phyloP scores from a whole-genome alignment of 345 rosid genomes.

The Lumnitzera racemosa region DNA sequence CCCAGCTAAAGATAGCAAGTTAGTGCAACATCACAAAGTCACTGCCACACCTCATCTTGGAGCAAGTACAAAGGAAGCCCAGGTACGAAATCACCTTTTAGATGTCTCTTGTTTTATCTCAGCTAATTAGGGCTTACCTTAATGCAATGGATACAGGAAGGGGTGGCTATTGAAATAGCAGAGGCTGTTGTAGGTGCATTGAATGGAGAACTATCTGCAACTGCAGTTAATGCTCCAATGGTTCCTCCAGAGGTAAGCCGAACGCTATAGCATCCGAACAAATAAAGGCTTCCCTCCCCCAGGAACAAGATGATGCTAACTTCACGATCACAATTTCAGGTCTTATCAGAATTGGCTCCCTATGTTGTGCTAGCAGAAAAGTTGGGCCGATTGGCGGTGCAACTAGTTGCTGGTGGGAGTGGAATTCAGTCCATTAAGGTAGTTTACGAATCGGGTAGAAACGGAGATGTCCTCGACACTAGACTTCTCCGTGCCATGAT shows the following conservation, averaged over 20 bases:
- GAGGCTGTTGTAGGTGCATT: conserved; percentile 31
- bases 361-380: conserved; percentile 54
- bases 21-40: conserved; percentile 29
- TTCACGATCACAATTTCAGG: conserved; percentile 23
- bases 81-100: conserved; percentile 11
- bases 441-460: conserved; percentile 54
- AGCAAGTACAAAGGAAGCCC: conserved; percentile 34
- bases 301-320: no score
- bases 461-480: conserved; percentile 70
- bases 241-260: conserved; percentile 24
- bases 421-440: conserved; percentile 51
- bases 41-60: conserved; percentile 39
- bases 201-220: conserved; percentile 29
- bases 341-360: conserved; percentile 49
- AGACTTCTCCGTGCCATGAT: conserved; percentile 65
- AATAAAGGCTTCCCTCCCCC: no score
- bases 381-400: conserved; percentile 57
- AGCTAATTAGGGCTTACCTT: not conserved
- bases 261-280: no score
- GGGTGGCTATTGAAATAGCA: conserved; percentile 36
- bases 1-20: conserved; percentile 24
- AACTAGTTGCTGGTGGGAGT: conserved; percentile 66
- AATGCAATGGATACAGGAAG: conserved; percentile 16
- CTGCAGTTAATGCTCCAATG: conserved; percentile 34
- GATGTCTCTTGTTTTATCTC: not conserved